Evolutionary conservation across 139 green algal species (phyloP), one percentile per base, ranked within the genome.

Genomic region (Zygnema circumcarinatum): DNA sequence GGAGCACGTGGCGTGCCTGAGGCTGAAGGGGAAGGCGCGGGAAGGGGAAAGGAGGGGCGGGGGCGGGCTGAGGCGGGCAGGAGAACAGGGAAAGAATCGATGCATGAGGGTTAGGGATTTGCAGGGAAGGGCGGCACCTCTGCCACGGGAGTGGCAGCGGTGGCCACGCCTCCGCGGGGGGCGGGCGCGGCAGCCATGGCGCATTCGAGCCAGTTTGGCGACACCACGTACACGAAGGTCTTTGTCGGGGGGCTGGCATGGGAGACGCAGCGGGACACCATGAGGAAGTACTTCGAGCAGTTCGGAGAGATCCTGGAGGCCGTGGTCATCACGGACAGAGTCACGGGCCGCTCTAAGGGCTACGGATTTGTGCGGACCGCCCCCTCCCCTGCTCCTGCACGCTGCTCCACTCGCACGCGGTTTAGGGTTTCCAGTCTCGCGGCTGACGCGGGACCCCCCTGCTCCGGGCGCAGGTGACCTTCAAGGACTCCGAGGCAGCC

Each of bases 261-360:
- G 87, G 87, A 91, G 56, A 91, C 87, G 72, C 82, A 90, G 72
- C 38, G 56, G 56, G 87, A 91, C 29, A 89, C 87, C 81, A 89
- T 91, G 87, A 42, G 83, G 2, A 78, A 22, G 25, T 83, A 91
- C 52, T 91, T 91, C 39, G 87, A 91, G 56, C 81, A 84, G 80
- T 91, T 89, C 53, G 87, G 87, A 21, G 87, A 91, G 54, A 91
- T 91, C 39, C 32, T 91, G 16, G 87, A 91, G 68, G 87, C 87
- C 1, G 87, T 84, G 31, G 87, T 91, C 22, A 91, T 91, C 33
- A 89, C 87, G 7, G 87, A 91, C 38, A n/a, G 87, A 2, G 72
- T 47, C 32, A 91, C 87, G 2, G 87, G 87, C 25, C 87, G 87
- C 25, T 89, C 81, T 16, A 91, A 91, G 39, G 87, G 87, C 38